Base-by-base conservation (phyloP, 75 land plant species). In the Pinus taeda region DNA sequence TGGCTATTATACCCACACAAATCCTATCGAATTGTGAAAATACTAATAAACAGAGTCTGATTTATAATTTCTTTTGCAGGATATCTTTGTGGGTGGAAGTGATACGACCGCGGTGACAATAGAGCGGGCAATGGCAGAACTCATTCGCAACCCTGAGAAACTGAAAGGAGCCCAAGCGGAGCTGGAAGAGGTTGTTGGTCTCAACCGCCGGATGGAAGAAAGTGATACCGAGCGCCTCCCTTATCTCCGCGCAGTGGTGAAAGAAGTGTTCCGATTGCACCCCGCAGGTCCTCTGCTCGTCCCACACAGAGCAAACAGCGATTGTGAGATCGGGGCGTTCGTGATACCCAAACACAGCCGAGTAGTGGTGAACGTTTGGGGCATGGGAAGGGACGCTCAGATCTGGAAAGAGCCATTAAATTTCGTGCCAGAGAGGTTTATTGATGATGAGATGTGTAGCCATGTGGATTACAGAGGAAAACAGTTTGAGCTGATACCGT, bases 301-400 rank as follows among this genome's bases (percentile, higher is more conserved):
- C 7, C 93, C 96, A 3, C 96, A 89, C 81, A 84, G 84, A 79
- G 86, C 93, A 15, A 76, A 81, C 57, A 57, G 81, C 37, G n/a
- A 77, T 1, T 82, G 76, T 78, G 77, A 74, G 74, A 78, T 93
- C 5, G 87, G 36, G 0, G 89, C 85, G 26, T 90, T 86, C 69
- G 75, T 66, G 33, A 79, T 93, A 22, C 96, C 91, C 11, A 80
- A 86, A 29, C 90, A 84, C 67, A 72, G 78, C 36, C 61, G 87
- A n/a, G 82, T 93, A 66, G 74, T 91, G 22, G 83, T 91, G 1
- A 93, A 93, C 73, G 86, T 83, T 1, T 93, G 93, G 93, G 91
- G 90, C 39, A 84, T 91, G 2, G 90, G 80, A 18, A 83, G 90
- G 57, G 84, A 93, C 75, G 88, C 91, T 37, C 58, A 70, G 33